Evolutionary conservation across 2,329 filamentous ascomycete species (phyloP).

Genomic region (Rutstroemia sydowiana): DNA sequence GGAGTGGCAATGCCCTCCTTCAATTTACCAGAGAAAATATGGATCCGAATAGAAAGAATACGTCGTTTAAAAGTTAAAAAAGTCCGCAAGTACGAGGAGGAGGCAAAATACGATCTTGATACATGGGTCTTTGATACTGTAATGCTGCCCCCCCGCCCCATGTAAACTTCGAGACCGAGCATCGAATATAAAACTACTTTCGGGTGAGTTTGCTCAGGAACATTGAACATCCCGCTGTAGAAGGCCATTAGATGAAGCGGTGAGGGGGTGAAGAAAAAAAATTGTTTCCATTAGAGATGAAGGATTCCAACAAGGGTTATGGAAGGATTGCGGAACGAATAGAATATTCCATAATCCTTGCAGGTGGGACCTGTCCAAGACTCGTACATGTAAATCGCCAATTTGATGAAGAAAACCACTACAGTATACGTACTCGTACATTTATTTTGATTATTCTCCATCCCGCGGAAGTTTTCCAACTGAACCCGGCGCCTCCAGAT

Average conservation of each 20-base stretch:
- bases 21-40: too few species aligned
- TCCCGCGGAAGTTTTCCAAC: too few species aligned
- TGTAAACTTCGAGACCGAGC: neutral
- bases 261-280: neutral
- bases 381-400: too few species aligned
- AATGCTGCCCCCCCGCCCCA: too few species aligned
- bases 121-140: too few species aligned
- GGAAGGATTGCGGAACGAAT: neutral
- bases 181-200: neutral
- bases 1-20: too few species aligned
- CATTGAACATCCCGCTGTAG: conserved; percentile 9
- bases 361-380: too few species aligned
- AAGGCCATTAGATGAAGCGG: neutral
- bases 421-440: neutral
- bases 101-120: too few species aligned
- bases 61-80: too few species aligned
- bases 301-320: neutral
- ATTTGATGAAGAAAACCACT: neutral
- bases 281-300: neutral
- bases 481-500: too few species aligned
- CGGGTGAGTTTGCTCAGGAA: neutral
- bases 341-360: neutral
- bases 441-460: neutral
- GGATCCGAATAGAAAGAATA: too few species aligned
- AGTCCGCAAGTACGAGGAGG: too few species aligned